Evolutionary conservation across 2,329 filamentous ascomycete species (phyloP).

Genomic region (Colletotrichum cuscutae): DNA sequence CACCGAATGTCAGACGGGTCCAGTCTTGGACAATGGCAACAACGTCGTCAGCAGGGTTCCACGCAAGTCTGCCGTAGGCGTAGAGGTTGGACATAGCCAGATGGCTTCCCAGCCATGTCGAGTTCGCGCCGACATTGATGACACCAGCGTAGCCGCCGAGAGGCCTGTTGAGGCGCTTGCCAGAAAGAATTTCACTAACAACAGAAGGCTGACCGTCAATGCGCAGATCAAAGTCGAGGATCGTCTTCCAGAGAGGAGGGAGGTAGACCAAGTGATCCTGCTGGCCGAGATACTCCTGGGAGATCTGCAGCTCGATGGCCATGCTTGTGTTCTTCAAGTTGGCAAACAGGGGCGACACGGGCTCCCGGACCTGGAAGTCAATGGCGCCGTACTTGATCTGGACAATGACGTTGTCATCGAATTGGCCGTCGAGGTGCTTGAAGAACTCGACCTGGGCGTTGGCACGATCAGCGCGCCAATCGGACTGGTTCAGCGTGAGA

Average conservation of each 20-base stretch:
- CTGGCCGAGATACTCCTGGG: constrained; percentile 78
- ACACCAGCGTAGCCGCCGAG: constrained; percentile 74
- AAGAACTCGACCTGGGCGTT: constrained; percentile 78
- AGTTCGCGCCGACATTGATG: constrained; percentile 73
- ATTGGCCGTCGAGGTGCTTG: constrained; percentile 69
- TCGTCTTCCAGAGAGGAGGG: constrained; percentile 74
- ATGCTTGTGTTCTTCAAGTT: constrained; percentile 54
- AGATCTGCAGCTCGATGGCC: constrained; percentile 74
- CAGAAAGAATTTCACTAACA: constrained; percentile 70
- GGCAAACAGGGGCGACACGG: constrained; percentile 72
- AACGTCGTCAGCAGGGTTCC: constrained; percentile 65
- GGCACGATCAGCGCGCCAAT: constrained; percentile 75
- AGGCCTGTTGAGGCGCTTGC: constrained; percentile 65
- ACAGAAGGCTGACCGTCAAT: constrained; percentile 65
- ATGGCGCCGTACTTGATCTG: constrained; percentile 82
- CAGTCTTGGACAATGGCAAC: constrained; percentile 69
- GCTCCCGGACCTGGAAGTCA: constrained; percentile 78
- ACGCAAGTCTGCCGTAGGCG: constrained; percentile 74
- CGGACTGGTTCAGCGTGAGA: constrained; percentile 56
- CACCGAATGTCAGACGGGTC: constrained; percentile 74
- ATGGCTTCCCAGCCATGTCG: constrained; percentile 76
- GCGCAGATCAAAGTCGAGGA: constrained; percentile 74
- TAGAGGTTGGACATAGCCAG: constrained; percentile 79
- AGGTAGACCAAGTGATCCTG: constrained; percentile 76
- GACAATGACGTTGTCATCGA: constrained; percentile 76